Evolutionary conservation across 1,284 basidiomycete genomes (phyloP).

Genomic region (Mycena citricolor): DNA sequence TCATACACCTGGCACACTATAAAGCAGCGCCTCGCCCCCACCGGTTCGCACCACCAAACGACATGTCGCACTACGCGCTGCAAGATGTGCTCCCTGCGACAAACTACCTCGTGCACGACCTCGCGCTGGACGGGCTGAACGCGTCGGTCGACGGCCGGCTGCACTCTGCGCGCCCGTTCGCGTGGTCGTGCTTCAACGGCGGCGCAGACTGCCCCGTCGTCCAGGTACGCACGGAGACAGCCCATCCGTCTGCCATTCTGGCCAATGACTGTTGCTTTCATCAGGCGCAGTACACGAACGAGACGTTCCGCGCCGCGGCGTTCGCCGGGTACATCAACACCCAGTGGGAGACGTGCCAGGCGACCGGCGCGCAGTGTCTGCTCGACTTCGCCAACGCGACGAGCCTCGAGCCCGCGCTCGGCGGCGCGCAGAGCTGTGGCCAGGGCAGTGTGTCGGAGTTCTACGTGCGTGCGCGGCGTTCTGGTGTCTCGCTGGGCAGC

Average conservation of each 20-base stretch:
- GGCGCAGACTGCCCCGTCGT: no score
- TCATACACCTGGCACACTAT: no score
- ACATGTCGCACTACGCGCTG: no score
- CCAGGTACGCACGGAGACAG: no score
- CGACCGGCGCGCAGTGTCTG: conserved; percentile 23
- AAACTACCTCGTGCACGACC: no score
- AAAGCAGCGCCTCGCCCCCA: no score
- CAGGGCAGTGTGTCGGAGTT: conserved; percentile 40
- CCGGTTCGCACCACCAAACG: no score
- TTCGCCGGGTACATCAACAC: conserved; percentile 20
- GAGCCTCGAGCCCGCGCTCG: conserved; percentile 26
- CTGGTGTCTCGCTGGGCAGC: conserved; percentile 2
- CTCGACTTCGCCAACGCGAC: conserved; percentile 25
- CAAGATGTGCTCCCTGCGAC: no score
- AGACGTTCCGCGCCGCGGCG: no score
- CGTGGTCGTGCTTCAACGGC: conserved; percentile 17
- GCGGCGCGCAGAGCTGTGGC: conserved; percentile 20
- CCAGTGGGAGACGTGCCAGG: conserved; percentile 32
- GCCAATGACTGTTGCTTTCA: no score
- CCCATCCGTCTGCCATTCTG: no score
- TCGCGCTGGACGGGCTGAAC: conserved; percentile 14
- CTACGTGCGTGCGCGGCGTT: conserved; percentile 32
- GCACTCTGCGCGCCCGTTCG: conserved; percentile 13
- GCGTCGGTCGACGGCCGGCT: conserved; percentile 14
- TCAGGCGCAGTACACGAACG: no score